Evolutionary conservation across 73 alveolate genomes (phyloP).

Genomic region (Paramecium primaurelia): DNA sequence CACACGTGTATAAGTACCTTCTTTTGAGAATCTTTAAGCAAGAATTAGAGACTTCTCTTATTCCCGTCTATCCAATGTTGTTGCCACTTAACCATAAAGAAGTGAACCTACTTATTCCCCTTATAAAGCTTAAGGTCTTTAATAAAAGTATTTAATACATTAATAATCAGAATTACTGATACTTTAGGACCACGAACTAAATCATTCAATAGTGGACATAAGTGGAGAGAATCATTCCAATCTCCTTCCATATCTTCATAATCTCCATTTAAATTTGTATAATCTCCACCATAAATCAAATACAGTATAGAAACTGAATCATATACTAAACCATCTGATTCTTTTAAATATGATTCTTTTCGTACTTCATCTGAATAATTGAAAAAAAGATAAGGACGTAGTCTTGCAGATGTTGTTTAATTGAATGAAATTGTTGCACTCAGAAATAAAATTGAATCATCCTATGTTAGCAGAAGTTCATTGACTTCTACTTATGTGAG

Average conservation of each 20-base stretch:
- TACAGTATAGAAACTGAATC: not conserved
- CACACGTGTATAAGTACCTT: not conserved
- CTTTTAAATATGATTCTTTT: not conserved
- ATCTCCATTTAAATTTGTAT: not conserved
- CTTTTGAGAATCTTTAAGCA: not conserved
- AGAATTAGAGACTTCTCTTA: constrained; percentile 45
- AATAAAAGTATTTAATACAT: not conserved
- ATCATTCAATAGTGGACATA: not conserved
- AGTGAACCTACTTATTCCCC: constrained; percentile 23
- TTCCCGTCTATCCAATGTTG: not conserved
- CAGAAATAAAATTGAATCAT: constrained; percentile 28
- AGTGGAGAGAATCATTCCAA: not conserved
- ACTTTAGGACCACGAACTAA: constrained; percentile 15
- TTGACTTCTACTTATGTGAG: constrained; percentile 28
- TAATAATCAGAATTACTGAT: not conserved
- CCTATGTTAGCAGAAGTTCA: not conserved
- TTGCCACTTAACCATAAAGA: not conserved
- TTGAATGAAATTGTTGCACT: constrained; percentile 15
- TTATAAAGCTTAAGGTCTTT: constrained; percentile 1
- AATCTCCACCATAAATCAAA: not conserved
- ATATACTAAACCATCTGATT: not conserved
- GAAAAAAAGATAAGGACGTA: not conserved
- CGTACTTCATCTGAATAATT: not conserved
- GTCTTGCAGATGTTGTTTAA: constrained; percentile 31
- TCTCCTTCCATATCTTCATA: not conserved